phyloP scores from a whole-genome alignment of 2,329 filamentous ascomycete genomes.

The Sarocladium kiliense region DNA sequence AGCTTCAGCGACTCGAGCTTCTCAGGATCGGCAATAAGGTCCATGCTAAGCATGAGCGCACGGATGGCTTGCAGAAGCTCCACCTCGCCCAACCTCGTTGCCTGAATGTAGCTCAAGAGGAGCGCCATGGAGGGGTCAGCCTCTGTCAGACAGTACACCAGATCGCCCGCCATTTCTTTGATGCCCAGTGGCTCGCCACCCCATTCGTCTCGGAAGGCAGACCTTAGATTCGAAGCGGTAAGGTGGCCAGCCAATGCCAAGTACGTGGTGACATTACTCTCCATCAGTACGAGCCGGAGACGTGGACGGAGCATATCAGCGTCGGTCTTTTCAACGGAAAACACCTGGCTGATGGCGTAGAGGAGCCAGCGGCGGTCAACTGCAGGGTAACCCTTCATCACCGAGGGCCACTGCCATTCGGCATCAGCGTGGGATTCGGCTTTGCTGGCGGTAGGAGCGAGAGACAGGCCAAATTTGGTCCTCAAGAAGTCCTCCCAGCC shows the following conservation, averaged over 20 bases:
- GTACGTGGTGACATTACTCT: slow-evolving; percentile 53
- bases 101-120: slow-evolving; percentile 59
- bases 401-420: slow-evolving; percentile 47
- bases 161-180: slow-evolving; percentile 50
- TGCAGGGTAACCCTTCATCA: slow-evolving; percentile 37
- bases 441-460: neutral
- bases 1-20: slow-evolving; percentile 27
- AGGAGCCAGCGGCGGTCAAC: slow-evolving; percentile 62
- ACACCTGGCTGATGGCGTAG: slow-evolving; percentile 57
- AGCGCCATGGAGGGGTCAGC: slow-evolving; percentile 66
- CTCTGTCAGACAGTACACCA: slow-evolving; percentile 57
- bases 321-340: slow-evolving; percentile 44
- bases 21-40: slow-evolving; percentile 42
- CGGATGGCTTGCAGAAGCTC: slow-evolving; percentile 65
- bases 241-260: slow-evolving; percentile 56
- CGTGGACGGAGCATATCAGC: slow-evolving; percentile 28
- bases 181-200: slow-evolving; percentile 36
- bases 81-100: slow-evolving; percentile 58
- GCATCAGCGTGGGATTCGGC: slow-evolving; percentile 23
- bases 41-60: slow-evolving; percentile 64
- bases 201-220: slow-evolving; percentile 48
- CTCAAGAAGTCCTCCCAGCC: slow-evolving; percentile 48
- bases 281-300: slow-evolving; percentile 35
- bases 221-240: slow-evolving; percentile 52
- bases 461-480: slow-evolving; percentile 40